These are phyloP conservation scores for Epichloe uncinata DNA, from an alignment of 2,329 filamentous ascomycete genomes.

Conservation along the genomic window DNA sequence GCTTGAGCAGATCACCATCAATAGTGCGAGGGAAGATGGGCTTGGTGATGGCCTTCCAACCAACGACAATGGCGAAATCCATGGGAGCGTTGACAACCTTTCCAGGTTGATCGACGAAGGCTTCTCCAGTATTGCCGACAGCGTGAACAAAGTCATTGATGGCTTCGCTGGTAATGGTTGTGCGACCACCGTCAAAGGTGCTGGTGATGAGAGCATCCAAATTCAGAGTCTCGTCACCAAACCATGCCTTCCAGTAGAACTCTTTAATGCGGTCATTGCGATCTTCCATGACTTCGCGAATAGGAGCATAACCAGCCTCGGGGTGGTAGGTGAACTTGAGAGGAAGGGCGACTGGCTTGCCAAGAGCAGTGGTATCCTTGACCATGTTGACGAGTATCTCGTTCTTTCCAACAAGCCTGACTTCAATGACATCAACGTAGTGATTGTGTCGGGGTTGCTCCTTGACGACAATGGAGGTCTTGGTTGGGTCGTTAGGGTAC, in stretches of 20 bases:
- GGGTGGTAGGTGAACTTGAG: constrained; percentile 89
- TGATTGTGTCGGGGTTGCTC: constrained; percentile 80
- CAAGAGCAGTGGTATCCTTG: constrained; percentile 80
- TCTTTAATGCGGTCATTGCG: constrained; percentile 98
- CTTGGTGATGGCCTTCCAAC: constrained; percentile 98
- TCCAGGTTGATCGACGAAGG: constrained; percentile 88
- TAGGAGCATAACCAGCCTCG: constrained; percentile 93
- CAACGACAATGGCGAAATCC: constrained; percentile 97
- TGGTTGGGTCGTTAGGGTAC: constrained; percentile 66
- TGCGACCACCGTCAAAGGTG: constrained; percentile 78
- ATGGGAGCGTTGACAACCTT: constrained; percentile 93
- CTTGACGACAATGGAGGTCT: constrained; percentile 74
- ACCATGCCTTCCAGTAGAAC: constrained; percentile 98
- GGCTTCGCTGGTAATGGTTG: constrained; percentile 76
- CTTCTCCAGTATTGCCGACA: constrained; percentile 93
- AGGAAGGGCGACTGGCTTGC: constrained; percentile 67
- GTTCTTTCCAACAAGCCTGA: constrained; percentile 59
- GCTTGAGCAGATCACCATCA: constrained; percentile 87
- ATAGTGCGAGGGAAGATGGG: constrained; percentile 96
- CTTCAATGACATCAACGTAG: constrained; percentile 77
- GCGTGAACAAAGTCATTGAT: constrained; percentile 99
- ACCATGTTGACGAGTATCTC: constrained; percentile 83
- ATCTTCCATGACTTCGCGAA: constrained; percentile 88
- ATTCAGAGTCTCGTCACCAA: constrained; percentile 71
- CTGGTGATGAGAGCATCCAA: constrained; percentile 76